Evolutionary conservation across 2,329 filamentous ascomycete genomes (phyloP).

Genomic region (Ophiognomonia clavigignenti-juglandacearum): DNA sequence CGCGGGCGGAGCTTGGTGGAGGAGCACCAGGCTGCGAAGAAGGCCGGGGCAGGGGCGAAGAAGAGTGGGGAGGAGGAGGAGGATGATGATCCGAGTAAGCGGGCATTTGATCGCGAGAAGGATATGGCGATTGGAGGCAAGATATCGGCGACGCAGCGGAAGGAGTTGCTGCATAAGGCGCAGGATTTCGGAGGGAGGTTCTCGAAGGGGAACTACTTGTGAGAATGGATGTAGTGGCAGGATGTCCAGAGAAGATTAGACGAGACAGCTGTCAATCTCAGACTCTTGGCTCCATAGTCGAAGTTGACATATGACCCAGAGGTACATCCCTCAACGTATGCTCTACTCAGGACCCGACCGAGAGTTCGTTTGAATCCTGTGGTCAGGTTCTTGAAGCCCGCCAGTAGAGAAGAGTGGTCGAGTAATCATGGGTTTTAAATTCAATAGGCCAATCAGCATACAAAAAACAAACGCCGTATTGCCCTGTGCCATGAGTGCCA

Average conservation of each 20-base stretch:
- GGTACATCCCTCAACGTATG: too few relatives aligned
- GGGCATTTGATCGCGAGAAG: conserved; percentile 87
- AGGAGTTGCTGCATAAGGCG: conserved; percentile 74
- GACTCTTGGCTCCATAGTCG: too few relatives aligned
- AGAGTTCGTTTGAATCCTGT: too few relatives aligned
- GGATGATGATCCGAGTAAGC: conserved; percentile 85
- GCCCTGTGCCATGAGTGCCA: background rate
- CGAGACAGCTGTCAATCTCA: too few relatives aligned
- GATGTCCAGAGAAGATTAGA: too few relatives aligned
- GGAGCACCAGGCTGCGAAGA: conserved; percentile 43
- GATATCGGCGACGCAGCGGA: conserved; percentile 68
- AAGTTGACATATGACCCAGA: too few relatives aligned
- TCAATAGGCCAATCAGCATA: too few relatives aligned
- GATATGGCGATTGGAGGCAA: conserved; percentile 77
- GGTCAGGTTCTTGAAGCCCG: too few relatives aligned
- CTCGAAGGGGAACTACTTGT: conserved; percentile 65
- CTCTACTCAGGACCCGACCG: too few relatives aligned
- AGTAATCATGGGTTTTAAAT: too few relatives aligned
- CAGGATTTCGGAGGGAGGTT: conserved; percentile 80
- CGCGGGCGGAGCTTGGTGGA: conserved; percentile 56
- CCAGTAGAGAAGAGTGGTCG: too few relatives aligned
- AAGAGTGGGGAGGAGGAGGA: conserved; percentile 47
- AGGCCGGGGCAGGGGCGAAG: conserved; percentile 19
- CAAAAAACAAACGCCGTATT: conserved; percentile 7
- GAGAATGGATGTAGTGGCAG: too few relatives aligned